Conservation (phyloP, 345 rosid species). For the Pugionium cornutum region DNA sequence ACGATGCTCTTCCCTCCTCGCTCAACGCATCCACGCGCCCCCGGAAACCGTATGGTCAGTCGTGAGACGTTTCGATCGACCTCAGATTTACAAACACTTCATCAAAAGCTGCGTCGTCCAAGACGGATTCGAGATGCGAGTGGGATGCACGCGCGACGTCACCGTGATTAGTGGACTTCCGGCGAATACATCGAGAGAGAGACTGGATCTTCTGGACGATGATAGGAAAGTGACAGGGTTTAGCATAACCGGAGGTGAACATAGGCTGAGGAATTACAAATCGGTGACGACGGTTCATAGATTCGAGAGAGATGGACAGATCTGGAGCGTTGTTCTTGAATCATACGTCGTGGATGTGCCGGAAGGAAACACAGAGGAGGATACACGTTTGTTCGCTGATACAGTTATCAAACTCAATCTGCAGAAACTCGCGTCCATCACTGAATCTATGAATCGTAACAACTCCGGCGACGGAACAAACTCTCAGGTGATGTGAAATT, state of each 20-base stretch:
- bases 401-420: constrained; percentile 74
- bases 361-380: constrained; percentile 87
- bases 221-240: constrained; percentile 44
- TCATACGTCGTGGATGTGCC: constrained; percentile 60
- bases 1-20: constrained; percentile 65
- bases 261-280: too few species aligned
- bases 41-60: constrained; percentile 64
- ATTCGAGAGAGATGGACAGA: constrained; percentile 35
- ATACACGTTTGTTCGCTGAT: constrained; percentile 78
- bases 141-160: constrained; percentile 70
- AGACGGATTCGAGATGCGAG: constrained; percentile 46
- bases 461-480: neutral
- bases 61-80: constrained; percentile 62
- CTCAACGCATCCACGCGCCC: constrained; percentile 57
- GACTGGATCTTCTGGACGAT: constrained; percentile 67
- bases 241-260: too few species aligned
- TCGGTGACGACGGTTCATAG: constrained; percentile 70
- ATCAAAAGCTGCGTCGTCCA: constrained; percentile 59
- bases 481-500: too few species aligned
- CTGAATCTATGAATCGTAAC: constrained; percentile 46
- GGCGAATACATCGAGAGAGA: constrained; percentile 68
- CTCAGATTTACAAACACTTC: constrained; percentile 77
- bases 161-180: constrained; percentile 70
- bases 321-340: constrained; percentile 48
- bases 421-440: constrained; percentile 68